Conservation (phyloP, 1,139 yeast species). For the Debaryomyces nepalensis region DNA sequence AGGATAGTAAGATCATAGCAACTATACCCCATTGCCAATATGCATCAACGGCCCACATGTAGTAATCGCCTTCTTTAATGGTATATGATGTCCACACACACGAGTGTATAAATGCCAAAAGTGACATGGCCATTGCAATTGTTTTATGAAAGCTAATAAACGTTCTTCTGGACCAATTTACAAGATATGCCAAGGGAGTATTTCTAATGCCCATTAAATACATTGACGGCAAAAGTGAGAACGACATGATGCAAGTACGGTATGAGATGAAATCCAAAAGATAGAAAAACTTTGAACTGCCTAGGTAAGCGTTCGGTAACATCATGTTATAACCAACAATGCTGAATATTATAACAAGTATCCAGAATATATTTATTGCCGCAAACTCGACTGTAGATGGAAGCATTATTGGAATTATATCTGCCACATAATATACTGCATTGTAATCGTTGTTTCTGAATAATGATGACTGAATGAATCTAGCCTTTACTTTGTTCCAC, state of each 20-base stretch:
- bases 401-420: constrained; percentile 10
- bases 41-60: constrained; percentile 19
- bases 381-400: constrained; percentile 11
- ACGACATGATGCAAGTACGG: constrained; percentile 11
- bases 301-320: constrained; percentile 10
- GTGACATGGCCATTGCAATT: constrained; percentile 37
- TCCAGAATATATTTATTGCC: constrained; percentile 4
- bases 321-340: constrained; percentile 5
- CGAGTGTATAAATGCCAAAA: constrained; percentile 27
- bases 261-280: constrained; percentile 13
- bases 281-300: constrained; percentile 1
- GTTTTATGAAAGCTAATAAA: constrained; percentile 12
- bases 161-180: constrained; percentile 4
- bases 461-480: constrained; percentile 1
- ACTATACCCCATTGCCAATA: constrained; percentile 14
- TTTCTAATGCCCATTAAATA: constrained; percentile 14
- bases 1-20: constrained; percentile 5
- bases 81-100: constrained; percentile 27
- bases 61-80: constrained; percentile 20
- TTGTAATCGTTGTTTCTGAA: constrained; percentile 3
- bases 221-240: constrained; percentile 12
- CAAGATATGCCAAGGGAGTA: constrained; percentile 9
- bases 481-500: constrained; percentile 2
- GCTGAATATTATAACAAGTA: constrained; percentile 7
- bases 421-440: constrained; percentile 7